A percentile compares a stretch with the other conserved stretches of the same genome.
These are phyloP conservation scores for Nidularia pulvinata DNA, from an alignment of 768 basidiomycete species.

Conservation along the genomic window DNA sequence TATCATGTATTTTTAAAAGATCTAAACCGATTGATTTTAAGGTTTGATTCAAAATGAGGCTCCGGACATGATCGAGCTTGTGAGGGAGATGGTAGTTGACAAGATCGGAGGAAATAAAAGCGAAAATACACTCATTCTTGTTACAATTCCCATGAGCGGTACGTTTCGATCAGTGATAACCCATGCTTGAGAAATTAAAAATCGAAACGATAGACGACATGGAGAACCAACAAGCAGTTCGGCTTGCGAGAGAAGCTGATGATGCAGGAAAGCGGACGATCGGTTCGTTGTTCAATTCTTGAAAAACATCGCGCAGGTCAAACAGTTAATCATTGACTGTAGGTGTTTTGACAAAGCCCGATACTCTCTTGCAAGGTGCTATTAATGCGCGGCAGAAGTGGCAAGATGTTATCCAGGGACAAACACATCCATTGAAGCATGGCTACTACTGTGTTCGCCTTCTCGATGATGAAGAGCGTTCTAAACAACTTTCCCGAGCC, in stretches of 20 bases:
- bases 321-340: neutral
- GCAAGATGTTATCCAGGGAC: constrained; percentile 51
- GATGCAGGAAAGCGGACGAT: constrained; percentile 58
- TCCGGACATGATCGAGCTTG: constrained; percentile 35
- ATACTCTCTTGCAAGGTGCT: constrained; percentile 44
- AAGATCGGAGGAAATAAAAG: constrained; percentile 31
- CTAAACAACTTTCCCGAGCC: constrained; percentile 23
- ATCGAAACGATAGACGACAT: constrained; percentile 51
- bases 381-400: constrained; percentile 38
- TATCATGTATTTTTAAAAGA: constrained; percentile 9
- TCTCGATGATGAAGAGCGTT: constrained; percentile 50
- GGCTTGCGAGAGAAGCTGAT: constrained; percentile 53
- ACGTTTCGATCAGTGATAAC: constrained; percentile 1
- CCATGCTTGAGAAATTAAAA: neutral
- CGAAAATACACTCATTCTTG: constrained; percentile 58
- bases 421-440: constrained; percentile 39
- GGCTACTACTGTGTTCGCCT: constrained; percentile 43
- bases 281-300: constrained; percentile 23
- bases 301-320: neutral
- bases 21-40: constrained; percentile 17
- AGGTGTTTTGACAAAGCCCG: constrained; percentile 77
- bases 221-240: constrained; percentile 60
- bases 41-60: constrained; percentile 58
- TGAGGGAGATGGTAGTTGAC: constrained; percentile 43
- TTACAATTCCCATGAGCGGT: constrained; percentile 70